phyloP scores from a whole-genome alignment of 768 basidiomycete genomes.

The Clitopilus passeckerianus region DNA sequence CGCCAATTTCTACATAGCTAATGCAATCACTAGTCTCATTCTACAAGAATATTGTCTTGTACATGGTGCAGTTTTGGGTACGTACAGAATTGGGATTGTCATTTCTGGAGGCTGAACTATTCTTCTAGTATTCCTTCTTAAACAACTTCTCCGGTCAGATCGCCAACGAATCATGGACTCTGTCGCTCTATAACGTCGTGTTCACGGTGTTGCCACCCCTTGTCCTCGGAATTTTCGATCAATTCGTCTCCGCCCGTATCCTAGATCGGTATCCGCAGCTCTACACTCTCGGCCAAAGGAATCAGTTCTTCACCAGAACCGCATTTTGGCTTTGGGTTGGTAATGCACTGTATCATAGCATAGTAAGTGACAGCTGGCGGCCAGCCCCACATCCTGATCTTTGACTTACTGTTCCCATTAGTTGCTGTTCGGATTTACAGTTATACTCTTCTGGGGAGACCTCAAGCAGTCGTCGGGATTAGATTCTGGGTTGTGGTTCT shows the following conservation, averaged over 20 bases:
- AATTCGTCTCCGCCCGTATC: constrained; percentile 96
- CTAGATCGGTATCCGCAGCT: constrained; percentile 96
- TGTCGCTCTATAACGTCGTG: constrained; percentile 93
- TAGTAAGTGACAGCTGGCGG: constrained; percentile 43
- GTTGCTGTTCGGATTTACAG: constrained; percentile 85
- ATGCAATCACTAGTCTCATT: constrained; percentile 70
- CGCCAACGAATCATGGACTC: constrained; percentile 97
- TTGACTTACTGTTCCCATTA: constrained; percentile 21
- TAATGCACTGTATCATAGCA: constrained; percentile 87
- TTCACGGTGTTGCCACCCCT: constrained; percentile 96
- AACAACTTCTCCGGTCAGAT: constrained; percentile 99
- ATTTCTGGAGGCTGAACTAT: constrained; percentile 2
- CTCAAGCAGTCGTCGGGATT: constrained; percentile 74
- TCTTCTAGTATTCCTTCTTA: constrained; percentile 89
- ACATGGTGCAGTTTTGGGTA: constrained; percentile 99
- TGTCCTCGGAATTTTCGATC: constrained; percentile 97
- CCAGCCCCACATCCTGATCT: neutral
- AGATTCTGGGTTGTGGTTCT: constrained; percentile 96
- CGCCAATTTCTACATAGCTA: constrained; percentile 3
- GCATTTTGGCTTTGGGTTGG: constrained; percentile 91
- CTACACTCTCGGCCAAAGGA: constrained; percentile 91
- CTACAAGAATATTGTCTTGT: constrained; percentile 98
- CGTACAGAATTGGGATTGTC: constrained; percentile 6
- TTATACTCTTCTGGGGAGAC: constrained; percentile 92
- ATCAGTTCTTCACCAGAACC: constrained; percentile 87